Evolutionary conservation across 352 stramenopile species (phyloP).

Genomic region (Phytophthora citrophthora): DNA sequence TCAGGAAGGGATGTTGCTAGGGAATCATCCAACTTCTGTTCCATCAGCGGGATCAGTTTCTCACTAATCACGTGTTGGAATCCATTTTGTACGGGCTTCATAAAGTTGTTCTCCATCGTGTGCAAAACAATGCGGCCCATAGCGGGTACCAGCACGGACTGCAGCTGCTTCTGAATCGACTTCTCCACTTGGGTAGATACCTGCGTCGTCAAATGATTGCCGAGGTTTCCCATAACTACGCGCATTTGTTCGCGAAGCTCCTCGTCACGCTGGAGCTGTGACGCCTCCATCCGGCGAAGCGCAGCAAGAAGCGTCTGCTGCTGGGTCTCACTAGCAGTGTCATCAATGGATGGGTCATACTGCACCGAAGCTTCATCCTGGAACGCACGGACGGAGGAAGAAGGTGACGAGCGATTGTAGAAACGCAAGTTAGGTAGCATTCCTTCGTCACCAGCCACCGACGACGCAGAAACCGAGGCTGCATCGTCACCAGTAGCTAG

Average conservation of each 20-base stretch:
- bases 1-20: conserved; percentile 61
- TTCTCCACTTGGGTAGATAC: conserved; percentile 80
- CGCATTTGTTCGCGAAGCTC: conserved; percentile 76
- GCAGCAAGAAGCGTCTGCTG: conserved; percentile 63
- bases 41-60: conserved; percentile 75
- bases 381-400: conserved; percentile 80
- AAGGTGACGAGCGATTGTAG: conserved; percentile 78
- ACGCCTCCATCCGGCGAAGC: conserved; percentile 76
- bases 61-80: conserved; percentile 82
- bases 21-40: conserved; percentile 73
- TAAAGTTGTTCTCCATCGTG: conserved; percentile 91
- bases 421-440: conserved; percentile 55
- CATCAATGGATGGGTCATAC: conserved; percentile 77
- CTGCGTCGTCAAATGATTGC: conserved; percentile 63
- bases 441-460: conserved; percentile 59
- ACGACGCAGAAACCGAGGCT: conserved; percentile 43
- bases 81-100: conserved; percentile 83
- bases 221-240: conserved; percentile 60
- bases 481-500: conserved; percentile 55
- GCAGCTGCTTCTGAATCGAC: conserved; percentile 84
- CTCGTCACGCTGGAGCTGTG: conserved; percentile 72
- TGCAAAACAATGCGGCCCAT: conserved; percentile 89
- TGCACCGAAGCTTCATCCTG: conserved; percentile 76
- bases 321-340: conserved; percentile 59
- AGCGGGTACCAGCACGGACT: conserved; percentile 79